A percentile compares a stretch with the other conserved stretches of the same genome.
Evolutionary conservation across 257 asterid species (phyloP).

Genomic region (Linaria vulgaris): DNA sequence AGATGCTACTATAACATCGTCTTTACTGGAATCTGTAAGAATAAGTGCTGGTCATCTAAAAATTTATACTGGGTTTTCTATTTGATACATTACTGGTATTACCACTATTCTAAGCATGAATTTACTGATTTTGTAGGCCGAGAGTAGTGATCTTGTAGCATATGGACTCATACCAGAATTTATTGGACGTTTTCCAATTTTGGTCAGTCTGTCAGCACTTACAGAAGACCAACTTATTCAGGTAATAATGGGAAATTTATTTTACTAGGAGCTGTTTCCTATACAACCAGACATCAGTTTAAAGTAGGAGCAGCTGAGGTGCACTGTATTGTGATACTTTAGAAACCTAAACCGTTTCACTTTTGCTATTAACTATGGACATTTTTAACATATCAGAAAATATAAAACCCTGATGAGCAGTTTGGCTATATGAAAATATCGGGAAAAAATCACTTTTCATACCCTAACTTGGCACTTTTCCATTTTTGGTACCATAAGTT

Average conservation of each 20-base stretch:
- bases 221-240: constrained; percentile 88
- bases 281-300: background rate
- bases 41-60: constrained; percentile 24
- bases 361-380: no score
- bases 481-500: no score
- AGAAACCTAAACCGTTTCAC: no score
- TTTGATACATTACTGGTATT: constrained; percentile 22
- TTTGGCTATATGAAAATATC: no score
- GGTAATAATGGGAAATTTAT: constrained; percentile 44
- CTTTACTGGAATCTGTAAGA: constrained; percentile 89
- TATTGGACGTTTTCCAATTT: constrained; percentile 92
- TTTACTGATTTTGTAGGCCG: constrained; percentile 64
- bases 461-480: no score
- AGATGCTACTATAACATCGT: constrained; percentile 69
- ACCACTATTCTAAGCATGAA: constrained; percentile 21
- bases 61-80: constrained; percentile 21
- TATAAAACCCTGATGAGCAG: no score
- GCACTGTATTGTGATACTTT: background rate
- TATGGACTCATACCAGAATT: constrained; percentile 94
- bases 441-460: no score
- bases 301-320: no score
- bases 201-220: constrained; percentile 85
- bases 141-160: constrained; percentile 88
- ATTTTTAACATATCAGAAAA: no score
- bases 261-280: constrained; percentile 2